Evolutionary conservation across 2,329 filamentous ascomycete genomes (phyloP).

Genomic region (Aureobasidium sp.): DNA sequence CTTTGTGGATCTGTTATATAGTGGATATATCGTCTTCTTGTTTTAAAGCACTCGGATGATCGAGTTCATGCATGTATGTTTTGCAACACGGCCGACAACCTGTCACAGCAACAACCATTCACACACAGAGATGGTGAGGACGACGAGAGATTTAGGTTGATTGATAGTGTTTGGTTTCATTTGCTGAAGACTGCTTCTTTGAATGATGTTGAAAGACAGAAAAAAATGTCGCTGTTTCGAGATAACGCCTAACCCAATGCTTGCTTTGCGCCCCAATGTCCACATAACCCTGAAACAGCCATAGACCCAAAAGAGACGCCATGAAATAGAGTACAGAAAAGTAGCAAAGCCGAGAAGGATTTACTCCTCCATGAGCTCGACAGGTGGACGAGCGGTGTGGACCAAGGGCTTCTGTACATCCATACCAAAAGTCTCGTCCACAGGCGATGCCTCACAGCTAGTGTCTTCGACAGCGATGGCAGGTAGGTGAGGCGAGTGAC

Average conservation of each 20-base stretch:
- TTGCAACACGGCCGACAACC: neutral
- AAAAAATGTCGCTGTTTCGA: neutral
- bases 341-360: neutral
- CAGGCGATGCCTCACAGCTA: conserved; percentile 37
- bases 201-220: neutral
- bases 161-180: neutral
- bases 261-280: neutral
- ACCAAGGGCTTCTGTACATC: conserved; percentile 39
- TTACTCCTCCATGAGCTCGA: conserved; percentile 45
- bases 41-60: neutral
- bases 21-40: neutral
- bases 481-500: conserved; percentile 50
- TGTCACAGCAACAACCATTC: neutral
- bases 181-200: neutral
- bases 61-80: neutral
- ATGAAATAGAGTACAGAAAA: neutral
- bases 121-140: neutral
- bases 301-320: neutral
- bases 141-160: neutral
- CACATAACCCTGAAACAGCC: neutral
- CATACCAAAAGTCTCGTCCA: conserved; percentile 34
- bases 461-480: conserved; percentile 58
- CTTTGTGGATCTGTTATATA: neutral
- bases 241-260: conserved; percentile 1
- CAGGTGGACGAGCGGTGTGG: conserved; percentile 48